Evolutionary conservation across 768 basidiomycete genomes (phyloP), one percentile per base, ranked within the genome.

Genomic region (Russula brevipes): DNA sequence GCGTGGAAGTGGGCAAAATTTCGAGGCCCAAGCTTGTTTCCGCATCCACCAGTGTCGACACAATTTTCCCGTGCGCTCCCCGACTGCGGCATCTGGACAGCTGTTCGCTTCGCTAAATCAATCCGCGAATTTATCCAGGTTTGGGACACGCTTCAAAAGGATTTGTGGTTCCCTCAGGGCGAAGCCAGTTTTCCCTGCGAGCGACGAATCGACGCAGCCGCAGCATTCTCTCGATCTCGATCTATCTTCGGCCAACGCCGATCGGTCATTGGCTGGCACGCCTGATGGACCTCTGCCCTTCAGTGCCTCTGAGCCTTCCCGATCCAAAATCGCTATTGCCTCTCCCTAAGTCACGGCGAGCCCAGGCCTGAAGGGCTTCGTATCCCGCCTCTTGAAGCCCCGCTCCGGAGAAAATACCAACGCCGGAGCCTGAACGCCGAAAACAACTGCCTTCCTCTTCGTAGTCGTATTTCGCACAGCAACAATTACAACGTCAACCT

Each of bases 311-410:
- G 87, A 88, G 54, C 69, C 76, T 16, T 75, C 74, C 24, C 79
- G 83, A 66, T 80, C 81, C 63, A 87, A 84, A 70, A 78, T 82
- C 3, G 74, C 82, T 19, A 72, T 82, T 36, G 73, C 83, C 2
- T 83, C 81, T 63, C 86, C 87, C n/a, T 84, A 87, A 67, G 82
- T 87, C 4, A 85, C 86, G 19, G 82, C 86, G 67, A 80, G 85
- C 19, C 90, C 90, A 39, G 86, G 89, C 19, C 70, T 92, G 31
- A 89, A 84, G 72, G 86, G 89, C 14, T 86, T 93, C 73, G 91
- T 93, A 82, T 83, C 88, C 36, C 84, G 88, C 36, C 88, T 92
- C 72, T 81, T 88, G 49, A 76, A 75, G 60, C 70, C 68, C 35
- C 70, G 71, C n/a, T 66, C 68, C 24, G 63, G 64, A n/a, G 70